phyloP scores from a whole-genome alignment of 192 early-diverging fungal genomes.

The Gamsiella multidivaricata region DNA sequence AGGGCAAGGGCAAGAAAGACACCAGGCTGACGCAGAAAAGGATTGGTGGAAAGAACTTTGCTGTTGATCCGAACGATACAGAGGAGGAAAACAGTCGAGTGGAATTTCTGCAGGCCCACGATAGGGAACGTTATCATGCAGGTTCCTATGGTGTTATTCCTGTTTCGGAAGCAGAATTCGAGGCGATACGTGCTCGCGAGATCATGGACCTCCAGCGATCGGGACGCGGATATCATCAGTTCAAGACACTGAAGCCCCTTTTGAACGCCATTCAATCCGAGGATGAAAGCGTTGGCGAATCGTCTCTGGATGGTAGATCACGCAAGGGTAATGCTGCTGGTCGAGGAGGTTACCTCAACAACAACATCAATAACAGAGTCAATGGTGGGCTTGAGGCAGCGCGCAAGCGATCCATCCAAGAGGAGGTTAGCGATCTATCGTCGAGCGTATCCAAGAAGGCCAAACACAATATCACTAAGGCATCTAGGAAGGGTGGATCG shows the following conservation, averaged over 20 bases:
- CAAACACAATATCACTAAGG: not conserved
- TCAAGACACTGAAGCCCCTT: slow-evolving; percentile 14
- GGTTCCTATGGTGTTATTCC: not conserved
- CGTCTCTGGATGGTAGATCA: not conserved
- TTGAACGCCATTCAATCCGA: slow-evolving; percentile 5
- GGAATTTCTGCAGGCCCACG: no score
- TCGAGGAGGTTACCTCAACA: no score
- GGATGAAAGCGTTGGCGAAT: not conserved
- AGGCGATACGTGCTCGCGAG: not conserved
- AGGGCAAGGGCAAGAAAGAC: slow-evolving; percentile 10
- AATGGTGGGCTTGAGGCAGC: not conserved
- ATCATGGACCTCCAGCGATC: no score
- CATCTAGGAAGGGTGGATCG: no score
- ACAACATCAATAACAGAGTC: not conserved
- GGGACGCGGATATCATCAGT: no score
- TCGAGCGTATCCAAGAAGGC: not conserved
- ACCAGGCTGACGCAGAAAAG: not conserved
- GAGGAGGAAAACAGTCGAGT: not conserved
- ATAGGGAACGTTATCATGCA: not conserved
- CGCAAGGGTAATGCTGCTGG: not conserved
- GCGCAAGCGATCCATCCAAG: not conserved
- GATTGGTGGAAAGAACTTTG: not conserved
- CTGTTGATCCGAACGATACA: not conserved
- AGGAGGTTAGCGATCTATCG: not conserved
- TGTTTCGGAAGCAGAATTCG: not conserved